Evolutionary conservation across 2,329 filamentous ascomycete genomes (phyloP).

Genomic region (Alternaria solani): DNA sequence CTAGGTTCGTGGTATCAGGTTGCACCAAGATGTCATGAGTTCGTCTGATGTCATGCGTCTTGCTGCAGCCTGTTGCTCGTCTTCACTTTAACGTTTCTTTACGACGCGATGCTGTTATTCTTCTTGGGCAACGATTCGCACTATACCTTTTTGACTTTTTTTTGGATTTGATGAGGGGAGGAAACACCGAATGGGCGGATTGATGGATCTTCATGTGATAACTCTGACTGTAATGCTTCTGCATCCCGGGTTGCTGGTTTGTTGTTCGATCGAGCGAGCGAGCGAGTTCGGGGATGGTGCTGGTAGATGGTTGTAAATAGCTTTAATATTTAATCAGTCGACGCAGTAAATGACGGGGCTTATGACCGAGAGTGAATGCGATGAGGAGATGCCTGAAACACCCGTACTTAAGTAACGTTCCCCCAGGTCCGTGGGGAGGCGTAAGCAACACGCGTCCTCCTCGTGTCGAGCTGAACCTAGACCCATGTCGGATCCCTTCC

Average conservation of each 20-base stretch:
- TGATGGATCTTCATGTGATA: conserved; percentile 4
- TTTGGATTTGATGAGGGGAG: conserved; percentile 8
- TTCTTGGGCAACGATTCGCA: conserved; percentile 26
- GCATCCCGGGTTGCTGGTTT: conserved; percentile 12
- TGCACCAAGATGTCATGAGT: neutral
- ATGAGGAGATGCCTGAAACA: neutral
- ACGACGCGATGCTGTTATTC: conserved; percentile 47
- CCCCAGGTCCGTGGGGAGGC: neutral
- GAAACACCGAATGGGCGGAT: conserved; percentile 6
- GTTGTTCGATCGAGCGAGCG: neutral
- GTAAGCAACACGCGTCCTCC: conserved; percentile 10
- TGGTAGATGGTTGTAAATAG: conserved; percentile 8
- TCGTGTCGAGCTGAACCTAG: conserved; percentile 4
- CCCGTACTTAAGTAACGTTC: neutral
- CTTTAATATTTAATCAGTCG: conserved; percentile 14
- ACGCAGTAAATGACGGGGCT: neutral
- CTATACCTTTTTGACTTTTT: conserved; percentile 28
- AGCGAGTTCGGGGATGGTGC: neutral
- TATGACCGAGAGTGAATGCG: neutral
- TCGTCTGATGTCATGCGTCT: neutral
- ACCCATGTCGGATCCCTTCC: neutral
- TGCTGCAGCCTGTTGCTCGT: conserved; percentile 11
- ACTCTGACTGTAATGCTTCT: conserved; percentile 31
- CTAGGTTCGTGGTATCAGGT: neutral
- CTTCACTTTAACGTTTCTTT: conserved; percentile 31